A percentile compares a stretch with the other conserved stretches of the same genome.
phyloP scores from a whole-genome alignment of 345 rosid genomes.

The Citrus cavaleriei region DNA sequence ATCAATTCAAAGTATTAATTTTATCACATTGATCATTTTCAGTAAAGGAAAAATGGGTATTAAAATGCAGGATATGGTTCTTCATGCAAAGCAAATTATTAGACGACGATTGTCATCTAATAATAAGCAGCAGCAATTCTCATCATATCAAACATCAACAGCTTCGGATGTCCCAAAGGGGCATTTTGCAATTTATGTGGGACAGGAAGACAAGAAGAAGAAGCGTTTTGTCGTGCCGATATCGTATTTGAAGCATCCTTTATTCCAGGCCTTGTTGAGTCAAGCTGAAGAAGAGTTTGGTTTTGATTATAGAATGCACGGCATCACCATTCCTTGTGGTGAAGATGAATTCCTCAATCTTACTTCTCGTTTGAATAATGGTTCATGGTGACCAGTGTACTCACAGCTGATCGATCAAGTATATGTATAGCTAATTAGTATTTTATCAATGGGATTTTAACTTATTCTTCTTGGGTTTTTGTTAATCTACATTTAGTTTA shows the following conservation, averaged over 20 bases:
- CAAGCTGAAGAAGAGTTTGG: conserved; percentile 39
- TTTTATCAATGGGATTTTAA: too few species aligned
- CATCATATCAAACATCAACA: too few species aligned
- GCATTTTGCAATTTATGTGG: conserved; percentile 35
- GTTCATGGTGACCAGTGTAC: too few species aligned
- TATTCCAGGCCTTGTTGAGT: conserved; percentile 18
- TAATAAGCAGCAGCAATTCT: background rate
- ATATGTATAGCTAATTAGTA: too few species aligned
- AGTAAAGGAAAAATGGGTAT: background rate
- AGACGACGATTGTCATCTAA: background rate
- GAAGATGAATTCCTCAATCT: conserved; percentile 31
- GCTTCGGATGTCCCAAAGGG: conserved; percentile 30
- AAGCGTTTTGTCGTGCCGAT: conserved; percentile 35
- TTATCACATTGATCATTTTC: background rate
- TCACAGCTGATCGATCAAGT: too few species aligned
- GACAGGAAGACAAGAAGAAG: conserved; percentile 24
- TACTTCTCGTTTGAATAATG: background rate
- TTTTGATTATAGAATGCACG: conserved; percentile 32
- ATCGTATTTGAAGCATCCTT: conserved; percentile 26
- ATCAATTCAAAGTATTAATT: too few species aligned
- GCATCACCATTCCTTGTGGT: conserved; percentile 37
- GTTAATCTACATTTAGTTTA: too few species aligned
- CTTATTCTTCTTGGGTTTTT: too few species aligned
- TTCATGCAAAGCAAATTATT: conserved; percentile 4
- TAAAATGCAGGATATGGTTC: conserved; percentile 5